These are phyloP conservation scores for Kodamaea sagamina DNA, from an alignment of 805 yeast genomes.

Conservation along the genomic window DNA sequence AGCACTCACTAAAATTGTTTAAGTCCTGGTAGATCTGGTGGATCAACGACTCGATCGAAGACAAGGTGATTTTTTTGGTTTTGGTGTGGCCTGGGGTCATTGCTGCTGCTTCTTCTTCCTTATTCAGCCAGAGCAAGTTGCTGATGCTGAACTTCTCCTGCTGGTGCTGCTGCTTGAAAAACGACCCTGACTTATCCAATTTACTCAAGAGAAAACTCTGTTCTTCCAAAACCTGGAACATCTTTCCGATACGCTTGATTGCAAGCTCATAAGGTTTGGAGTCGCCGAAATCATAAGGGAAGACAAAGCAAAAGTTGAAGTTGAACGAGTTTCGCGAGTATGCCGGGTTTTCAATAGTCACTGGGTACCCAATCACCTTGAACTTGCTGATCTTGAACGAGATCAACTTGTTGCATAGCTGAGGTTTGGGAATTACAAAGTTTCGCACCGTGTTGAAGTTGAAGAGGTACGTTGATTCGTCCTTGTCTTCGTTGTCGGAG, in stretches of 20 bases:
- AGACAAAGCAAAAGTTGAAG: conserved; percentile 91
- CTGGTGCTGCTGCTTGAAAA: conserved; percentile 25
- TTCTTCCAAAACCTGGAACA: conserved; percentile 89
- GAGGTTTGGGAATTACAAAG: conserved; percentile 92
- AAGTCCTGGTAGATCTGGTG: conserved; percentile 93
- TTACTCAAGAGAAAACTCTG: conserved; percentile 76
- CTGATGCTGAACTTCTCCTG: conserved; percentile 10
- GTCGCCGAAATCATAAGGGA: conserved; percentile 71
- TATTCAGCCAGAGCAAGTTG: conserved; percentile 10
- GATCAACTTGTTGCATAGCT: conserved; percentile 78
- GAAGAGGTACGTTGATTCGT: conserved; percentile 39
- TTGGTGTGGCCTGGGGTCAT: conserved; percentile 38
- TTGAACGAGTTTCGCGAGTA: conserved; percentile 91
- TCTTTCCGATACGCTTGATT: conserved; percentile 77
- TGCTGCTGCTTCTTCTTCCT: conserved; percentile 3
- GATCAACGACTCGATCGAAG: conserved; percentile 67
- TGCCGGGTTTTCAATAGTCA: conserved; percentile 67
- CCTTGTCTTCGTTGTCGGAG: conserved; percentile 3
- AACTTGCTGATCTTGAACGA: conserved; percentile 70
- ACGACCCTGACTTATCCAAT: conserved; percentile 40
- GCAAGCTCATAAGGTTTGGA: conserved; percentile 86
- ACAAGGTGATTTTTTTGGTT: conserved; percentile 35
- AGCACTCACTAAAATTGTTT: conserved; percentile 93
- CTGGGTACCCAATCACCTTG: conserved; percentile 85
- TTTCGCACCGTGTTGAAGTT: conserved; percentile 86